phyloP scores from a whole-genome alignment of 176 grass and related monocot species.

The Thalia dealbata region DNA sequence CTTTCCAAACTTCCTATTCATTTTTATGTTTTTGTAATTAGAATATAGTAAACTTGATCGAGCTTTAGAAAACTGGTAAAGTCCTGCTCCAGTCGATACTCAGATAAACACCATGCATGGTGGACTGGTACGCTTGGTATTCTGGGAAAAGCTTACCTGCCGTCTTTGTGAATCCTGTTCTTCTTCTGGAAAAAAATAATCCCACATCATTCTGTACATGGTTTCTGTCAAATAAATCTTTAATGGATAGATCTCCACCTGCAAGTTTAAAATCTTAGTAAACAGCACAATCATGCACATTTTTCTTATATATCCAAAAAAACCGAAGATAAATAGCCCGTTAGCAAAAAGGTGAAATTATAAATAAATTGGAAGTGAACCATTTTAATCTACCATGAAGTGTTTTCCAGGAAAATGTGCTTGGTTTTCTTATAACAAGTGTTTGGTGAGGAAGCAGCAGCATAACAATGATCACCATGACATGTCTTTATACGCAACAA shows the following conservation, averaged over 20 bases:
- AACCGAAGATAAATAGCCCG: neutral
- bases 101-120: too few species aligned
- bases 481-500: too few species aligned
- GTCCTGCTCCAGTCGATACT: too few species aligned
- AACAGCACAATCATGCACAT: constrained; percentile 8
- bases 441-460: too few species aligned
- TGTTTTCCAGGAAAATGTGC: too few species aligned
- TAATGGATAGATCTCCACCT: constrained; percentile 94
- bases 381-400: neutral
- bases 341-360: neutral
- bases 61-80: too few species aligned
- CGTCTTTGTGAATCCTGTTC: constrained; percentile 93
- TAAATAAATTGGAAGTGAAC: neutral
- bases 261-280: constrained; percentile 32
- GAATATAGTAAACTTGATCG: too few species aligned
- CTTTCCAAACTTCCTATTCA: constrained; percentile 82
- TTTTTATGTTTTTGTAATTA: neutral
- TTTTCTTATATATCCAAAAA: constrained; percentile 5
- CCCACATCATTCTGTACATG: constrained; percentile 99
- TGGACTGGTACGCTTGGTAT: too few species aligned
- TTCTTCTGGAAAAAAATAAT: constrained; percentile 98
- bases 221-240: constrained; percentile 95
- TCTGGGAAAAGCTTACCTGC: constrained; percentile 56
- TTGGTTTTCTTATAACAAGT: neutral
- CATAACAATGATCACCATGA: too few species aligned